Evolutionary conservation across 1,284 basidiomycete genomes (phyloP).

Genomic region (Fomitiporia mediterranea): DNA sequence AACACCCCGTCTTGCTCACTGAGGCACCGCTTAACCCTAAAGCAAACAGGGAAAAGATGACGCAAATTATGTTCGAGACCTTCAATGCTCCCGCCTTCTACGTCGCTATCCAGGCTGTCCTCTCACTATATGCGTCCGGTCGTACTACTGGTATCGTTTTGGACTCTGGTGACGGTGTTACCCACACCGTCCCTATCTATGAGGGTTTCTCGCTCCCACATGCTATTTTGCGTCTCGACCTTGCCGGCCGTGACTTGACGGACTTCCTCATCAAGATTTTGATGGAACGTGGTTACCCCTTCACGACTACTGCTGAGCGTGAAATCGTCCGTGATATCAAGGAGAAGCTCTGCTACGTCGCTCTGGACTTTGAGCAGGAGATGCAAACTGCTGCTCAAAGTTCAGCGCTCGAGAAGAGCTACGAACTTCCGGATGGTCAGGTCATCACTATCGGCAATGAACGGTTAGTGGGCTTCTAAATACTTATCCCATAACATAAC

Average conservation of each 20-base stretch:
- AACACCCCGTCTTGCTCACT: constrained; percentile 91
- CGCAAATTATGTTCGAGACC: constrained; percentile 97
- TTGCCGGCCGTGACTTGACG: constrained; percentile 94
- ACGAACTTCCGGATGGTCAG: constrained; percentile 95
- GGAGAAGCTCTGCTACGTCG: constrained; percentile 69
- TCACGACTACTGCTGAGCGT: constrained; percentile 92
- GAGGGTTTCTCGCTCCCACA: constrained; percentile 97
- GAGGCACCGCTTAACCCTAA: constrained; percentile 93
- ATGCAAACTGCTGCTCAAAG: constrained; percentile 91
- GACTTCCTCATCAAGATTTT: constrained; percentile 92
- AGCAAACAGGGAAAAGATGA: constrained; percentile 96
- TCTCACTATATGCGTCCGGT: constrained; percentile 91
- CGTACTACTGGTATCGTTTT: constrained; percentile 94
- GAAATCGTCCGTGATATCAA: constrained; percentile 70
- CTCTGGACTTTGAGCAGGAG: constrained; percentile 74
- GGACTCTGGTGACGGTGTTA: constrained; percentile 98
- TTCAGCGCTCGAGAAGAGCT: constrained; percentile 91
- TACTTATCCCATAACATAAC: background rate
- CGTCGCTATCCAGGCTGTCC: constrained; percentile 90
- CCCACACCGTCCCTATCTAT: constrained; percentile 98
- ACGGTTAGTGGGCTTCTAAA: constrained; percentile 45
- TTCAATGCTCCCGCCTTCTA: constrained; percentile 95
- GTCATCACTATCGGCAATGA: constrained; percentile 97
- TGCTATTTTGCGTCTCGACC: constrained; percentile 92
- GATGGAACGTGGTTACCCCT: constrained; percentile 92